Conservation (phyloP, 2,329 filamentous ascomycete genomes). For the Aspergillus pseudoterreus region DNA sequence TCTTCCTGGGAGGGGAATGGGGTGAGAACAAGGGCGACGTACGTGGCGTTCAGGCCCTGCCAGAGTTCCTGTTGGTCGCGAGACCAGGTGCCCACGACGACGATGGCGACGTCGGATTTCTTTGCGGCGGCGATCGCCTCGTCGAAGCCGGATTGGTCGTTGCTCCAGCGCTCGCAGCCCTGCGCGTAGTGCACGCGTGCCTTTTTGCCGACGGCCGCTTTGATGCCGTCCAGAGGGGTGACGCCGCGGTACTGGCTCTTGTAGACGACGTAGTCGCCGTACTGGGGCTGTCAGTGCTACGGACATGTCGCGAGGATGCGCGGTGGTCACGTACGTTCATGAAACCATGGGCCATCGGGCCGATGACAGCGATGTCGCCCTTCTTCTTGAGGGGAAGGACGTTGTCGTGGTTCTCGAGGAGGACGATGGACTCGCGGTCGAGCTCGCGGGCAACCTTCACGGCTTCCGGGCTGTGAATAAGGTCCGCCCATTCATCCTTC, state of each 20-base stretch:
- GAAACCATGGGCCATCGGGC: conserved; percentile 68
- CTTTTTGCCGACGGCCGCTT: conserved; percentile 51
- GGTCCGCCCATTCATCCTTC: conserved; percentile 51
- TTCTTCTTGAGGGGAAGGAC: conserved; percentile 57
- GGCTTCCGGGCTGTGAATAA: conserved; percentile 60
- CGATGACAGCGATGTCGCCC: conserved; percentile 69
- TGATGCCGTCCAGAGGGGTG: conserved; percentile 67
- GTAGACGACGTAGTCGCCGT: conserved; percentile 71
- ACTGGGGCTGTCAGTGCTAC: conserved; percentile 36
- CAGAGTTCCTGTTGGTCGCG: conserved; percentile 70
- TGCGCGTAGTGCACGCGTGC: conserved; percentile 63
- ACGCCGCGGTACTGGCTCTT: conserved; percentile 61
- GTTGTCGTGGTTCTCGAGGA: conserved; percentile 57
- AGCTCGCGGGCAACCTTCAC: conserved; percentile 59
- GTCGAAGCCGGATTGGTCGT: conserved; percentile 62
- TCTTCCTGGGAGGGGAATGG: neutral
- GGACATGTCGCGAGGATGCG: too few species aligned
- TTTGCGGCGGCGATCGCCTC: conserved; percentile 64
- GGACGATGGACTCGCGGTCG: conserved; percentile 61
- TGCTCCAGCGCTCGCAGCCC: conserved; percentile 71
- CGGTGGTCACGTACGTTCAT: conserved; percentile 56
- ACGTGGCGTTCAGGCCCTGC: conserved; percentile 66
- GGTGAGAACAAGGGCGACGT: conserved; percentile 5
- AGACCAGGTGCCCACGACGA: conserved; percentile 72
- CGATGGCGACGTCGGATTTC: conserved; percentile 66